Evolutionary conservation across 2,329 filamentous ascomycete genomes (phyloP), one percentile per base, ranked within the genome.

Genomic region (Pseudopithomyces maydicus): DNA sequence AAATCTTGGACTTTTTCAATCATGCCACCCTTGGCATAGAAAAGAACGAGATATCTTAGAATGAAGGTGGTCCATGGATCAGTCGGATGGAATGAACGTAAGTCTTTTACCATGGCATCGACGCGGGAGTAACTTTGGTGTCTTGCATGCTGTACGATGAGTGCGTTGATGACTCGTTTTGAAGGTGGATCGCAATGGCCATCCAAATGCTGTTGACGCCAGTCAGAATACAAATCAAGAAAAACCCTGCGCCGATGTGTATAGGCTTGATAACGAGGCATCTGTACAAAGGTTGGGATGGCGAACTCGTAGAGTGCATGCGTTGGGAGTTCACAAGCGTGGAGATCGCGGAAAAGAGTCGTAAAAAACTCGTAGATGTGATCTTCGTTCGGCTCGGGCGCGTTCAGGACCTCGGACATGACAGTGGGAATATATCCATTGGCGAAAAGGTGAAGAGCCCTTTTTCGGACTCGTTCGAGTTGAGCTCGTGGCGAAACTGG

Each of bases 1-100:
- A 71, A 74, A 41, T 70, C 50, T 22, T 74, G 56, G 12, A 79
- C 75, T 17, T 54, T 59, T 19, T 69, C 65, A 2, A 66, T 63
- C 12, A 74, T 51, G 14, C 79, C 79, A 15, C 62, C 54, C 6
- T 68, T 59, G 2, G 78, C 75, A 58, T 75, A 74, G 15, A 66
- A 58, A 2, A 55, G 45, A 26, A 75, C 56, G 38, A 74, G 46
- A 41, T 60, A 59, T 23, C 54, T 63, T 53, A 74, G 49, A 1
- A 67, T 45, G 2, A 61, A 38, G n/a, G 63, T 50, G 11, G 54
- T 59, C 39, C 75, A 62, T 5, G 55, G 56, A 3, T 61, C 46
- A 3, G 20, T 33, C 2, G 65, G 64, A 42, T 75, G 65, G 46
- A 70, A 72, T 1, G 61, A 46, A 14, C 58, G 65, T n/a, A 68